These are phyloP conservation scores for Suhomyces canberraensis DNA, from an alignment of 805 yeast genomes.

Conservation along the genomic window DNA sequence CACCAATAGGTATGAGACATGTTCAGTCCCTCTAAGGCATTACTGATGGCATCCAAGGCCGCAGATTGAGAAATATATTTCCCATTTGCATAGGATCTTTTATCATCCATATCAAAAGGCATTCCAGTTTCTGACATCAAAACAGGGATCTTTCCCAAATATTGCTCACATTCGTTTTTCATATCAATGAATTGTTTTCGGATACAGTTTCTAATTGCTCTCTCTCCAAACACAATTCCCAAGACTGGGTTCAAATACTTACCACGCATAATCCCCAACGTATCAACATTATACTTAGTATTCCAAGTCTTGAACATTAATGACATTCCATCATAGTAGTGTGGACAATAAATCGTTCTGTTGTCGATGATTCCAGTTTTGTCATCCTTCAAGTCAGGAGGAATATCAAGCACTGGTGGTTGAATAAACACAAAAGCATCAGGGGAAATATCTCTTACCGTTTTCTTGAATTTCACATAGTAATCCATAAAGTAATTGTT, in stretches of 20 bases:
- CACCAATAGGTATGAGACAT: constrained; percentile 84
- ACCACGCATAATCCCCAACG: constrained; percentile 81
- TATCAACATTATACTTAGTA: constrained; percentile 76
- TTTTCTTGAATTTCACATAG: constrained; percentile 48
- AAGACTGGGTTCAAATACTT: constrained; percentile 68
- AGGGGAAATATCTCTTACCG: constrained; percentile 44
- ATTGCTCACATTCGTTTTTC: constrained; percentile 56
- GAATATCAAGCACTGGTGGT: constrained; percentile 76
- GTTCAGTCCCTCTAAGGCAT: constrained; percentile 72
- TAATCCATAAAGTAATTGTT: constrained; percentile 64
- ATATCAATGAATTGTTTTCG: constrained; percentile 66
- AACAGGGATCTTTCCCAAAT: constrained; percentile 70
- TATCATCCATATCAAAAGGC: constrained; percentile 93
- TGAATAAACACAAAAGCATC: constrained; percentile 63
- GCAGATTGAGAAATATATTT: constrained; percentile 69
- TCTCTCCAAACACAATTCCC: constrained; percentile 79
- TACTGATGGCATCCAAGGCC: constrained; percentile 80
- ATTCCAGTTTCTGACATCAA: constrained; percentile 94
- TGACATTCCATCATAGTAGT: constrained; percentile 93
- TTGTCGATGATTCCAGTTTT: constrained; percentile 50
- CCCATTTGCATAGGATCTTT: constrained; percentile 63
- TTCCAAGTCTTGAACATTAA: constrained; percentile 92
- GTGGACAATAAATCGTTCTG: constrained; percentile 76
- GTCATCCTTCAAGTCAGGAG: constrained; percentile 61
- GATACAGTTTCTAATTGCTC: constrained; percentile 69